phyloP scores from a whole-genome alignment of 1,139 yeast species.

The Yamadazyma oceani region DNA sequence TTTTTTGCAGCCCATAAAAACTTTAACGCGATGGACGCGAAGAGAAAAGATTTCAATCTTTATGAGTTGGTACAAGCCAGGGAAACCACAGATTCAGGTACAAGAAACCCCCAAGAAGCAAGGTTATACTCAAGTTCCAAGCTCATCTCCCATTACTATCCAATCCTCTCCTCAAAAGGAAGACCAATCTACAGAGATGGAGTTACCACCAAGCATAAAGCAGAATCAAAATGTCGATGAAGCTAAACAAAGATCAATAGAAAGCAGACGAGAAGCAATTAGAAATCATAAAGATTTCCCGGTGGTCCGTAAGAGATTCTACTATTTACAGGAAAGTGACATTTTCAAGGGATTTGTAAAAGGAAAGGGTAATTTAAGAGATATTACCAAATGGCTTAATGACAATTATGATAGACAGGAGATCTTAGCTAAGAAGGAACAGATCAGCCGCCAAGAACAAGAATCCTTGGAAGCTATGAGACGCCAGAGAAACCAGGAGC shows the following conservation, averaged over 20 bases:
- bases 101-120: constrained; percentile 21
- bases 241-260: constrained; percentile 29
- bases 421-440: constrained; percentile 28
- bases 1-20: not conserved
- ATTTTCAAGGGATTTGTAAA: constrained; percentile 62
- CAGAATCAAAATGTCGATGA: constrained; percentile 15
- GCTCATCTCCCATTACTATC: constrained; percentile 36
- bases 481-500: constrained; percentile 13
- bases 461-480: constrained; percentile 20
- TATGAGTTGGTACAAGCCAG: constrained; percentile 36
- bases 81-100: constrained; percentile 20
- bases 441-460: constrained; percentile 15
- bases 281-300: constrained; percentile 48
- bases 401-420: constrained; percentile 34
- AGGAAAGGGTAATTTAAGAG: constrained; percentile 56
- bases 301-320: constrained; percentile 48
- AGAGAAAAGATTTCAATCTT: not conserved
- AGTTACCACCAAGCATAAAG: constrained; percentile 15
- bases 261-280: constrained; percentile 39
- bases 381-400: constrained; percentile 51
- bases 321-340: constrained; percentile 47
- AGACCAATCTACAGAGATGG: constrained; percentile 1
- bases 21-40: not conserved
- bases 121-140: constrained; percentile 31
- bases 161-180: constrained; percentile 24